phyloP scores from a whole-genome alignment of 1,284 basidiomycete species.

The Trichosporon coremiiforme region DNA sequence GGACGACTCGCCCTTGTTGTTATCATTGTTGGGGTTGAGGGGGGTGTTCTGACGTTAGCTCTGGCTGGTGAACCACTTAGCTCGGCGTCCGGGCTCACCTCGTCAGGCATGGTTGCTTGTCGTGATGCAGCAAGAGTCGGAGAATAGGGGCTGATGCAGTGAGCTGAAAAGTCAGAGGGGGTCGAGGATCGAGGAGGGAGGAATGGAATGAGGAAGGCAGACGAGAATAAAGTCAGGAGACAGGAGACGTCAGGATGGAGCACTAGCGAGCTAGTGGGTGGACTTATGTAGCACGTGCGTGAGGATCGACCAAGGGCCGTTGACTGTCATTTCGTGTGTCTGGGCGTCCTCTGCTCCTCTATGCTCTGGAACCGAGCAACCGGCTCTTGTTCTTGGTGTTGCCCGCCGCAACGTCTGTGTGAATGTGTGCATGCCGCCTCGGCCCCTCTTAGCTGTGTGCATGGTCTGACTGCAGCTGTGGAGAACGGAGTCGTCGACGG shows the following conservation, averaged over 20 bases:
- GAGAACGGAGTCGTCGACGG: neutral
- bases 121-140: neutral
- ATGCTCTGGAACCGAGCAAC: neutral
- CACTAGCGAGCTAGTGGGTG: neutral
- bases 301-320: slow-evolving; percentile 1
- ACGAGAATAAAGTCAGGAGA: neutral
- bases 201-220: neutral
- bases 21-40: slow-evolving; percentile 20
- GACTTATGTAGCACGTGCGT: slow-evolving; percentile 16
- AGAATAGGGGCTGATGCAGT: neutral
- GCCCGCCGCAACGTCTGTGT: neutral
- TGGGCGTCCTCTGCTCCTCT: neutral
- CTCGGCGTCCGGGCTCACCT: neutral
- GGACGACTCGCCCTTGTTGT: slow-evolving; percentile 25
- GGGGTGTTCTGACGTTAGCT: slow-evolving; percentile 26
- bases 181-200: neutral
- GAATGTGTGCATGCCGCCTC: neutral
- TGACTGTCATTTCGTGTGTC: no score
- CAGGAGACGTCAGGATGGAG: neutral
- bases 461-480: neutral
- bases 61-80: neutral
- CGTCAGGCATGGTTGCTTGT: neutral
- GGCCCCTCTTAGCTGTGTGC: neutral
- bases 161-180: neutral
- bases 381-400: neutral